Conservation (phyloP, 257 asterid species). For the Primulina huaijiensis region DNA sequence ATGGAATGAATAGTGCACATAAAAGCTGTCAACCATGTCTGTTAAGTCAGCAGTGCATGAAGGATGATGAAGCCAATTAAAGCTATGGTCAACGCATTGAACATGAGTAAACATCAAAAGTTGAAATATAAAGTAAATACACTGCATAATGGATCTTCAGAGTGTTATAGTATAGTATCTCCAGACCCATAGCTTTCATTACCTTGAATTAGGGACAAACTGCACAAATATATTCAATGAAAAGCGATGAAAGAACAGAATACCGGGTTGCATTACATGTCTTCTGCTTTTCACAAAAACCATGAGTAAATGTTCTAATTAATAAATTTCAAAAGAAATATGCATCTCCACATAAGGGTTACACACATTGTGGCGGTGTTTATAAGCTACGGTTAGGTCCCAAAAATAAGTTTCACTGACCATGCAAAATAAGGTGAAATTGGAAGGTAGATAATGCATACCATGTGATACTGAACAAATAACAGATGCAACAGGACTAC, state of each 20-base stretch:
- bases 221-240: neutral
- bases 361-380: neutral
- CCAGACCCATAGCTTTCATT: neutral
- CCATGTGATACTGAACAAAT: conserved; percentile 4
- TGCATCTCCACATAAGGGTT: neutral
- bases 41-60: neutral
- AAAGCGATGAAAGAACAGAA: neutral
- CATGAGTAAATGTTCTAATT: neutral
- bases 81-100: neutral
- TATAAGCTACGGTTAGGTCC: neutral
- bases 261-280: conserved; percentile 14
- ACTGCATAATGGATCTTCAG: neutral
- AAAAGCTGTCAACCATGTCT: neutral
- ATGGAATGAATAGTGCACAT: neutral
- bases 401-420: neutral
- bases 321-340: neutral
- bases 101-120: neutral
- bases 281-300: conserved; percentile 19
- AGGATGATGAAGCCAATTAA: neutral
- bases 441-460: conserved; percentile 1
- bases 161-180: neutral
- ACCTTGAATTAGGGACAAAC: neutral
- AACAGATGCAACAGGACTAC: conserved; percentile 2
- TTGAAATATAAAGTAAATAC: no score
- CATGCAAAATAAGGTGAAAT: conserved; percentile 1